Base-by-base conservation (phyloP, 768 basidiomycete genomes). In the Suillus plorans region DNA sequence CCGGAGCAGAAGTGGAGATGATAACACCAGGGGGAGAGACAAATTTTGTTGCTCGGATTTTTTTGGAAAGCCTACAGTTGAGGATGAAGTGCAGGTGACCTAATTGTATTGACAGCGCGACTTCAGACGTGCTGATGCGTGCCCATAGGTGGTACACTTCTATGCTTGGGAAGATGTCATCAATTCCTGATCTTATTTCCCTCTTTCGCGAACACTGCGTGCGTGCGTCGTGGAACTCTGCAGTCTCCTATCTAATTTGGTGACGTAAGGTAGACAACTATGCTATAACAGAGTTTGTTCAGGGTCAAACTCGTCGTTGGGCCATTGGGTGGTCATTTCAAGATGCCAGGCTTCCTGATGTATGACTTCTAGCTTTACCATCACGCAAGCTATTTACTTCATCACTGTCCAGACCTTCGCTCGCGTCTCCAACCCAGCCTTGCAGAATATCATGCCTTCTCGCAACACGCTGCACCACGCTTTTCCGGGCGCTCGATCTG, bases 291-390 rank as follows among this genome's bases (percentile, higher is more conserved):
- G 89, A 94, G 68, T 90, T 96, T 55, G 79, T 89, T 3, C 95
- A 95, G 76, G 94, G 96, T 0, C 86, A 89, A 63, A 98, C 97
- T 0, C 83, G 90, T 2, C 85, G 97, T n/a, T 99, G 95, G 95
- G 92, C 89, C 0, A 76, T 99, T 2, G 94, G 85, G 0, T 98
- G 97, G 97, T 95, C 92, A 0, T 88, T 89, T 62, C 79, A 77
- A 2, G 81, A 84, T 36, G 73, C 73, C 16, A 86, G 87, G 8
- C 77, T 97, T 37, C 89, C 93, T 1, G 94, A 97, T 67, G 97
- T 95, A 73, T 60, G 92, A 80, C 13, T 56, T 34, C 20, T 44
- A 16, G 28, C 63, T 37, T 22, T 14, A 31, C 25, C 16, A n/a
- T 47, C 53, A 55, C 25, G 37, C 55, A 16, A 22, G 67, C 28